A percentile compares a stretch with the other conserved stretches of the same genome.
Conservation (phyloP, 2,329 filamentous ascomycete species). For the Ilyonectria mors-panacis region DNA sequence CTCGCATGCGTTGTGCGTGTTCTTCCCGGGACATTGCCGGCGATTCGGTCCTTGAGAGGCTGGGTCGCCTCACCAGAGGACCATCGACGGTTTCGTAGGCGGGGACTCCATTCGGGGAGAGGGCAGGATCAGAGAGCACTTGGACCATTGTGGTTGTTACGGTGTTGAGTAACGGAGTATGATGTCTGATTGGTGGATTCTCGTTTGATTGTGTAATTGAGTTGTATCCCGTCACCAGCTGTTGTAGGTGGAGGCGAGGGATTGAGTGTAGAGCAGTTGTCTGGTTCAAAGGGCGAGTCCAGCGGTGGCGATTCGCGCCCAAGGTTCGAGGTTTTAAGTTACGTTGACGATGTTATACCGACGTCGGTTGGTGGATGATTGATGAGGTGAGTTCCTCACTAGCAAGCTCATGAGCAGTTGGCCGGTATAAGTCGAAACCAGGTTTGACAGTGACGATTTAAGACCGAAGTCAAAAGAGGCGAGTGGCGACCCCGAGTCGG, state of each 20-base stretch:
- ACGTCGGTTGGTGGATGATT: constrained; percentile 34
- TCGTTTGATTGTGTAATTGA: constrained; percentile 6
- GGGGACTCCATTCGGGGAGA: constrained; percentile 45
- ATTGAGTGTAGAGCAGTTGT: constrained; percentile 16
- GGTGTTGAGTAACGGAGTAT: constrained; percentile 5
- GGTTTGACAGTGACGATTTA: constrained; percentile 29
- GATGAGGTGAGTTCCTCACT: constrained; percentile 42
- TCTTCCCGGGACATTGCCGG: constrained; percentile 59
- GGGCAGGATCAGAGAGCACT: constrained; percentile 48
- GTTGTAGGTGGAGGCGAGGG: constrained; percentile 23
- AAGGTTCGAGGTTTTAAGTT: constrained; percentile 31
- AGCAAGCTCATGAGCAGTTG: constrained; percentile 47
- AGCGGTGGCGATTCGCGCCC: constrained; percentile 27
- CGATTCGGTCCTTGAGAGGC: constrained; percentile 43
- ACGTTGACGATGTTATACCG: constrained; percentile 42
- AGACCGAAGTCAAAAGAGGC: constrained; percentile 14
- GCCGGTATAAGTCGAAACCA: constrained; percentile 35
- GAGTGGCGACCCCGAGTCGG: constrained; percentile 45
- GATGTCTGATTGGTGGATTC: constrained; percentile 24
- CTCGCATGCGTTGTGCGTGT: constrained; percentile 56
- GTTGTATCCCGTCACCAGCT: constrained; percentile 13
- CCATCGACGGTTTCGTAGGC: constrained; percentile 44
- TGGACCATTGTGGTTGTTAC: constrained; percentile 50
- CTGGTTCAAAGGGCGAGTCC: constrained; percentile 22
- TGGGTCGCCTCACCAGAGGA: constrained; percentile 40